phyloP scores from a whole-genome alignment of 129 eudicot species.

The Helianthus tuberosus region DNA sequence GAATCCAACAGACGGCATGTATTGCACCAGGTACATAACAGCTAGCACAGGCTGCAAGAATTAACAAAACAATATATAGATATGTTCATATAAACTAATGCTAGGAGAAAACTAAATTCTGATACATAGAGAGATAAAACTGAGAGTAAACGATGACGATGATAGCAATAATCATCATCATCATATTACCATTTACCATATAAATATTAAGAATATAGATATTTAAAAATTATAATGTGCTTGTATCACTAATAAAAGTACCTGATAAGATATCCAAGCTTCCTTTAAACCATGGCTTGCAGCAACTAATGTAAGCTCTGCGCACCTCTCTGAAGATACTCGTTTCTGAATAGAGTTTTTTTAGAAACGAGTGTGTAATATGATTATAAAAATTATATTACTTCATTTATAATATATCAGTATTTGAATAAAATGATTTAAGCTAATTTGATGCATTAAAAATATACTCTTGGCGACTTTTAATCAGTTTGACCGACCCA shows the following conservation, averaged over 20 bases:
- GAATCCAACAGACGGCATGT: slow-evolving; percentile 83
- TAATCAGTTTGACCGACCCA: background rate
- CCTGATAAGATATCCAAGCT: slow-evolving; percentile 99
- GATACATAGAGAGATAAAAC: background rate
- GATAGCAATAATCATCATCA: background rate
- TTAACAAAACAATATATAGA: slow-evolving; percentile 18
- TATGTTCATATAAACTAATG: background rate
- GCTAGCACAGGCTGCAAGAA: slow-evolving; percentile 91
- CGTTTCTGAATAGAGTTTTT: slow-evolving; percentile 52
- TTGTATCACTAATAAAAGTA: slow-evolving; percentile 16
- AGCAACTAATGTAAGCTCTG: slow-evolving; percentile 87
- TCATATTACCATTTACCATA: background rate
- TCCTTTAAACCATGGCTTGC: slow-evolving; percentile 93
- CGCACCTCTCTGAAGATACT: slow-evolving; percentile 94
- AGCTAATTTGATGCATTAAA: background rate
- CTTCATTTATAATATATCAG: background rate
- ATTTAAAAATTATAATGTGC: background rate
- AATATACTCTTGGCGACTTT: background rate
- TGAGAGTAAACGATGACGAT: background rate
- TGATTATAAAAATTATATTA: background rate
- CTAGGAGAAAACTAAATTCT: background rate
- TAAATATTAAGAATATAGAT: background rate
- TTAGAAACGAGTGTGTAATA: background rate
- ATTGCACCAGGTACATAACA: slow-evolving; percentile 93
- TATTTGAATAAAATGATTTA: background rate